phyloP scores from a whole-genome alignment of 176 grass and related monocot genomes.

The Phoenix dactylifera region DNA sequence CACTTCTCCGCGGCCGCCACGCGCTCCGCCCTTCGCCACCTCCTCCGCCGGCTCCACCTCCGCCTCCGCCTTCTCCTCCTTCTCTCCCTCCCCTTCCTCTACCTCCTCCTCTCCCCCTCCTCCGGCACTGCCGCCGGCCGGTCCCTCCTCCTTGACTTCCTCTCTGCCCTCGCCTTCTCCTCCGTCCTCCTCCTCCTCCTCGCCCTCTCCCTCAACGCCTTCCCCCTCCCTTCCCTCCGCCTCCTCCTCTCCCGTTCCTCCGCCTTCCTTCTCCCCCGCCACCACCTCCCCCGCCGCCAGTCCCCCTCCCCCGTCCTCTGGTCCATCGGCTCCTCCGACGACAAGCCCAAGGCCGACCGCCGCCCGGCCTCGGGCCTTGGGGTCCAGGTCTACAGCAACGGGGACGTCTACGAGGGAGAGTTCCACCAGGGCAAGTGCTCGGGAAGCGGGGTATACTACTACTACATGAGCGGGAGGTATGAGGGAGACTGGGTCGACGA shows the following conservation, averaged over 20 bases:
- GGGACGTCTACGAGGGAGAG: slow-evolving; percentile 92
- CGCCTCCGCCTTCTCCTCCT: slow-evolving; percentile 63
- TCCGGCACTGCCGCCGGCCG: slow-evolving; percentile 29
- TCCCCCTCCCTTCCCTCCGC: slow-evolving; percentile 26
- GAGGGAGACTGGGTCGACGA: slow-evolving; percentile 89
- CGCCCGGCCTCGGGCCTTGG: slow-evolving; percentile 57
- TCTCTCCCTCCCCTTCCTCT: slow-evolving; percentile 60
- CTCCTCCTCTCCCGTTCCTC: slow-evolving; percentile 56
- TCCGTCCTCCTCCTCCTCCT: slow-evolving; percentile 74
- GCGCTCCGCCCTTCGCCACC: slow-evolving; percentile 14
- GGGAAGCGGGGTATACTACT: slow-evolving; percentile 92
- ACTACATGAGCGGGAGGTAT: slow-evolving; percentile 98
- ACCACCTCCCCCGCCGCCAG: slow-evolving; percentile 34
- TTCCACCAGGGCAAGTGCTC: slow-evolving; percentile 70
- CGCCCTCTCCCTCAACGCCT: slow-evolving; percentile 44
- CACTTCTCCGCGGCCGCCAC: slow-evolving; percentile 29
- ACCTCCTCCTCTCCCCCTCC: slow-evolving; percentile 58
- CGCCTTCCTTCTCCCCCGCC: slow-evolving; percentile 25
- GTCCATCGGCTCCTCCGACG: slow-evolving; percentile 54
- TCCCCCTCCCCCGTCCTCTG: slow-evolving; percentile 65
- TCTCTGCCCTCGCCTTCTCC: slow-evolving; percentile 86
- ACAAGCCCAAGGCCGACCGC: slow-evolving; percentile 11
- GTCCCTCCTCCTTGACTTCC: slow-evolving; percentile 85
- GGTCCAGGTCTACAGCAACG: slow-evolving; percentile 86
- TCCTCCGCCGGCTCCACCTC: slow-evolving; percentile 30